Evolutionary conservation across 2,329 filamentous ascomycete genomes (phyloP).

Genomic region (Curvularia eragrostidis): DNA sequence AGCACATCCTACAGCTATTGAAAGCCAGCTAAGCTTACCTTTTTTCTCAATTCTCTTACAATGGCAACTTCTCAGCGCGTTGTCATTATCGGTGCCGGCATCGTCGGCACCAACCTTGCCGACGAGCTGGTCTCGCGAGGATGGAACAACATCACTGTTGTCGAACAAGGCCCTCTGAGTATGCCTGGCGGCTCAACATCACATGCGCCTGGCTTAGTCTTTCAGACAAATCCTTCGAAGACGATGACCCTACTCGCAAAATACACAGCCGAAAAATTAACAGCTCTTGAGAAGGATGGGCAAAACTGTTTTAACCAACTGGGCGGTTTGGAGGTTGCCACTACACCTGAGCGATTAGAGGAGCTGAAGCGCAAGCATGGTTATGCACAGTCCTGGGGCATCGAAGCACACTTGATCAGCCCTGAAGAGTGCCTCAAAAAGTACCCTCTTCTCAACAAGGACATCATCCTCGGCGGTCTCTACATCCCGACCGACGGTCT

Average conservation of each 20-base stretch:
- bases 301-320: slow-evolving; percentile 67
- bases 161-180: slow-evolving; percentile 68
- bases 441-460: slow-evolving; percentile 63
- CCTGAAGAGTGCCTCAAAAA: slow-evolving; percentile 60
- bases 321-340: slow-evolving; percentile 68
- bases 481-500: slow-evolving; percentile 68
- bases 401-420: slow-evolving; percentile 61
- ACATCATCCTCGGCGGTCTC: slow-evolving; percentile 64
- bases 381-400: slow-evolving; percentile 66
- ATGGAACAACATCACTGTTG: slow-evolving; percentile 68
- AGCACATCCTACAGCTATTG: slow-evolving; percentile 5
- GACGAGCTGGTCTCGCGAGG: slow-evolving; percentile 68
- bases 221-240: slow-evolving; percentile 66
- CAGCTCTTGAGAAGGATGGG: slow-evolving; percentile 55
- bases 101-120: slow-evolving; percentile 68
- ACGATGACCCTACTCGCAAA: slow-evolving; percentile 65
- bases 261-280: slow-evolving; percentile 68
- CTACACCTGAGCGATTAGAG: slow-evolving; percentile 63
- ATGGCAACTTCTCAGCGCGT: slow-evolving; percentile 48
- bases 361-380: slow-evolving; percentile 69
- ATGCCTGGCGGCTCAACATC: slow-evolving; percentile 71
- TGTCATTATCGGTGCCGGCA: slow-evolving; percentile 63
- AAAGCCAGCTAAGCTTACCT: slow-evolving; percentile 4
- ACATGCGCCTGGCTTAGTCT: slow-evolving; percentile 69
- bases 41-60: slow-evolving; percentile 4